Evolutionary conservation across 2,329 filamentous ascomycete genomes (phyloP), one percentile per base, ranked within the genome.

Genomic region (Colletotrichum sp.): DNA sequence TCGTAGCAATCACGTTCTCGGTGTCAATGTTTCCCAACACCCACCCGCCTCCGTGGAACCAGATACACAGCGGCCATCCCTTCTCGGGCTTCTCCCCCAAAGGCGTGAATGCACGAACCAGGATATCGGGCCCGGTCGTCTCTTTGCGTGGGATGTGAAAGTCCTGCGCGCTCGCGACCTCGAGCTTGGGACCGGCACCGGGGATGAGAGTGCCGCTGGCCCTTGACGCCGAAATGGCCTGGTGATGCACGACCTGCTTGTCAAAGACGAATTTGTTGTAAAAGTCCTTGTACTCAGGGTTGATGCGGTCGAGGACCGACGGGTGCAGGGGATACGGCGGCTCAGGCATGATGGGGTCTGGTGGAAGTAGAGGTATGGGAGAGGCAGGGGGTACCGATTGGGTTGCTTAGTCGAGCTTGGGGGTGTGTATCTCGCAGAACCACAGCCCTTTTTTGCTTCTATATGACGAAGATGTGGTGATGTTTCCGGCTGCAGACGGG

Each of bases 21-120:
- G 89, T 91, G 75, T 89, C 85, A 58, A 91, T 90, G 61, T 88
- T 90, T 0, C 90, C 90, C 34, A 91, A 78, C 5, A 91, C 89
- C 89, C 89, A 92, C 5, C 90, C 90, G 1, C 90, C 90, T 6
- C 90, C 90, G 77, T 92, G 90, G 78, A 87, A 90, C 79, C 90
- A 92, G 5, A 92, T 78, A 80, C 89, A 87, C 9, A 88, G 85
- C 3, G 90, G 90, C 90, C 90, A 92, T 30, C 90, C 90, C 1
- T 77, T 78, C 1, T 78, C 81, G 0, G 89, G 89, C 13, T 74
- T 83, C 7, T 83, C 76, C 0, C 87, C 88, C 7, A 81, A 79
- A 0, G 90, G 90, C 3, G 86, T 90, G 77, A 91, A 92, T 38
- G 84, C 86, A 18, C 90, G 85, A 16, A 91, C 79, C 3, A 77